phyloP scores from a whole-genome alignment of 2,329 filamentous ascomycete species.

The Pseudogymnoascus sp. region DNA sequence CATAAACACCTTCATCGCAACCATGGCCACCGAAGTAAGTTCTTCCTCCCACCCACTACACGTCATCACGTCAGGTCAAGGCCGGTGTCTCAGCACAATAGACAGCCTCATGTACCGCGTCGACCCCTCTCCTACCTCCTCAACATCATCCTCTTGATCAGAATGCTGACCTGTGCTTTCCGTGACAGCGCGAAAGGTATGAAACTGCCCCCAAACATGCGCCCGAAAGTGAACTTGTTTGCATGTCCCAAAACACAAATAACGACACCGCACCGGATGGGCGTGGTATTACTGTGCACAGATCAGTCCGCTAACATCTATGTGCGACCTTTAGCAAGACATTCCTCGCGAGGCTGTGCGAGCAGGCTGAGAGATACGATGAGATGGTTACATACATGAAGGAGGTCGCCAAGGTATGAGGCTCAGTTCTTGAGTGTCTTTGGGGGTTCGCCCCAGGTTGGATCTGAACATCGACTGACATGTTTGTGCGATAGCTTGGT shows the following conservation, averaged over 20 bases:
- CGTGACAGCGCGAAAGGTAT: slow-evolving; percentile 32
- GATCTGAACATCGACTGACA: slow-evolving; percentile 8
- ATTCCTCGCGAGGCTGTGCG: slow-evolving; percentile 98
- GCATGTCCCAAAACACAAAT: slow-evolving; percentile 21
- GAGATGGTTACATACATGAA: slow-evolving; percentile 99
- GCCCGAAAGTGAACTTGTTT: slow-evolving; percentile 12
- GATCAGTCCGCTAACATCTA: background rate
- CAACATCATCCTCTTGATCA: background rate
- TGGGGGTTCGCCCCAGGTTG: background rate
- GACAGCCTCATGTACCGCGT: slow-evolving; percentile 25
- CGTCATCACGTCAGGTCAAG: slow-evolving; percentile 11
- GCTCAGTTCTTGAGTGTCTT: slow-evolving; percentile 15
- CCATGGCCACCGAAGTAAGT: slow-evolving; percentile 35
- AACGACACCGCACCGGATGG: background rate
- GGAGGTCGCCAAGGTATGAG: slow-evolving; percentile 86
- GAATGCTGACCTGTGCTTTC: slow-evolving; percentile 22
- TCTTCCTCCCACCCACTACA: slow-evolving; percentile 15
- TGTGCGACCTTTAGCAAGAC: slow-evolving; percentile 68
- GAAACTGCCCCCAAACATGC: slow-evolving; percentile 14
- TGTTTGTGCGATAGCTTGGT: slow-evolving; percentile 23
- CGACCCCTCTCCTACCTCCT: background rate
- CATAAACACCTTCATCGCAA: slow-evolving; percentile 12
- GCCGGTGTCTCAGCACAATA: slow-evolving; percentile 7
- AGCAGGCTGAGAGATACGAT: slow-evolving; percentile 99
- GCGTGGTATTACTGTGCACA: background rate